Evolutionary conservation across 2,329 filamentous ascomycete species (phyloP).

Genomic region (Sporothrix pallida): DNA sequence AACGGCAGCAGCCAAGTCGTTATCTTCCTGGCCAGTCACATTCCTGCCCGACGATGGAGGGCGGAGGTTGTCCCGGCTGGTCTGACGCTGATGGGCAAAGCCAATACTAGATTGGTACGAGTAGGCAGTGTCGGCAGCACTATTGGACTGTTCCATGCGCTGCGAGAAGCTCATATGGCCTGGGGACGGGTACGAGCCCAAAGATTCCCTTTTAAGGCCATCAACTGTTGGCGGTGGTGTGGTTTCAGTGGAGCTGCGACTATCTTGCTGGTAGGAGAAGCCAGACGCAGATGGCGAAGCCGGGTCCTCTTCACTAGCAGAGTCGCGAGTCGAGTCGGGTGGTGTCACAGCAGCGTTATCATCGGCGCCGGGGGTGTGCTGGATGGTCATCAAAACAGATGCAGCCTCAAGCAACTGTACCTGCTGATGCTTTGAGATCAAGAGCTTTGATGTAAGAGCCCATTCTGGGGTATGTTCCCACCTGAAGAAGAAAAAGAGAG

Average conservation of each 20-base stretch:
- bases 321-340: slow-evolving; percentile 69
- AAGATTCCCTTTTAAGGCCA: slow-evolving; percentile 46
- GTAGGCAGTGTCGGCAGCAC: slow-evolving; percentile 63
- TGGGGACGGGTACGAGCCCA: slow-evolving; percentile 52
- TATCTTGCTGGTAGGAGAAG: slow-evolving; percentile 77
- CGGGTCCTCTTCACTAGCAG: slow-evolving; percentile 80
- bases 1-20: slow-evolving; percentile 86
- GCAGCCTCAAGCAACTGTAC: slow-evolving; percentile 96
- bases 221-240: slow-evolving; percentile 77
- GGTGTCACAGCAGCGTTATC: slow-evolving; percentile 52
- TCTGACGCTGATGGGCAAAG: slow-evolving; percentile 60
- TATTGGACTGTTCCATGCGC: not conserved
- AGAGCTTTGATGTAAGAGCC: slow-evolving; percentile 93
- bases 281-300: slow-evolving; percentile 80
- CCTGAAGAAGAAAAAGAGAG: slow-evolving; percentile 61
- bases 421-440: slow-evolving; percentile 99
- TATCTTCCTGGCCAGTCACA: slow-evolving; percentile 78
- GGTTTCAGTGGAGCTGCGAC: slow-evolving; percentile 85
- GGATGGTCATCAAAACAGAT: slow-evolving; percentile 95
- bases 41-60: slow-evolving; percentile 81
- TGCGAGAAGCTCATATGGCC: slow-evolving; percentile 61
- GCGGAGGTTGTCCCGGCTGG: slow-evolving; percentile 71
- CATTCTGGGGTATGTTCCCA: slow-evolving; percentile 99
- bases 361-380: slow-evolving; percentile 46
- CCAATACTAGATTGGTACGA: slow-evolving; percentile 74